These are phyloP conservation scores for Metarhizium anisopliae DNA, from an alignment of 2,329 filamentous ascomycete species.

Conservation along the genomic window DNA sequence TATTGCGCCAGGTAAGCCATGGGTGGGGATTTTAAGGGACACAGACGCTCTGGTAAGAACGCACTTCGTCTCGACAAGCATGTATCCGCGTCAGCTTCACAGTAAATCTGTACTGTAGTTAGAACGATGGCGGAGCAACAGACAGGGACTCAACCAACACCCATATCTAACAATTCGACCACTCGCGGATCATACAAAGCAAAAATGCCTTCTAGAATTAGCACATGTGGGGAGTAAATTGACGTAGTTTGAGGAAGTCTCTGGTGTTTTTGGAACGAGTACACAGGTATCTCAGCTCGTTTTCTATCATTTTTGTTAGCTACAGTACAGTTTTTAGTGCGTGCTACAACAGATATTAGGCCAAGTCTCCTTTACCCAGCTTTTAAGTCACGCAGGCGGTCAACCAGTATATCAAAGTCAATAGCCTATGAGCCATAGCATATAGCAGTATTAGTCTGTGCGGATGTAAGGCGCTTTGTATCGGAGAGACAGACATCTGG, in stretches of 20 bases:
- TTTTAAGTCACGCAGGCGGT: conserved; percentile 76
- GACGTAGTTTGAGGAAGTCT: conserved; percentile 70
- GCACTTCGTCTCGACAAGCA: conserved; percentile 81
- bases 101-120: conserved; percentile 62
- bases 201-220: conserved; percentile 93
- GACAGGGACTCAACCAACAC: conserved; percentile 39
- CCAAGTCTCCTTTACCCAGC: conserved; percentile 57
- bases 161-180: conserved; percentile 81
- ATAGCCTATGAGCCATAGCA: conserved; percentile 51
- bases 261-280: conserved; percentile 89
- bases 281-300: conserved; percentile 84
- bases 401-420: conserved; percentile 83
- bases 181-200: conserved; percentile 84
- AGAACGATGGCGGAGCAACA: not conserved
- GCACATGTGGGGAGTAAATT: conserved; percentile 92
- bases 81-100: conserved; percentile 90
- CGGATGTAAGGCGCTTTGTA: not conserved
- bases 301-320: conserved; percentile 41
- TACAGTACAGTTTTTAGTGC: not conserved
- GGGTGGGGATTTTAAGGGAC: not conserved
- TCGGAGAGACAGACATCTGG: conserved; percentile 47
- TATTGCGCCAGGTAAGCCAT: conserved; percentile 22
- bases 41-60: conserved; percentile 17
- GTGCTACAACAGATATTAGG: not conserved
- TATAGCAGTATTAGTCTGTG: not conserved